Evolutionary conservation across 1,139 yeast species (phyloP).

Genomic region (Insectozyma bohioensis): DNA sequence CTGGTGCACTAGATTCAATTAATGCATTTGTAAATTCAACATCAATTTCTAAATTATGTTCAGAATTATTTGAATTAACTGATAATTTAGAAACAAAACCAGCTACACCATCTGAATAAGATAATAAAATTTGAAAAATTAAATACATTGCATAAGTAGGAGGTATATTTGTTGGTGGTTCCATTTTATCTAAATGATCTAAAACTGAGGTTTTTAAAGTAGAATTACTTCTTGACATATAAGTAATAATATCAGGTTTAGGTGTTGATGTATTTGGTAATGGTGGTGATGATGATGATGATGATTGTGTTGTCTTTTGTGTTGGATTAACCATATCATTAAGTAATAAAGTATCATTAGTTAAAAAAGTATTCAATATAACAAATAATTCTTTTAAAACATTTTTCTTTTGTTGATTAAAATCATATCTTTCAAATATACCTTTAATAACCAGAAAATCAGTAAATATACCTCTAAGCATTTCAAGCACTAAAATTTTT

Average conservation of each 20-base stretch:
- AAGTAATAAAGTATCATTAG: slow-evolving; percentile 32
- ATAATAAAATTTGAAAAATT: slow-evolving; percentile 51
- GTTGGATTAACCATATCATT: slow-evolving; percentile 34
- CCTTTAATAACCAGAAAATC: slow-evolving; percentile 53
- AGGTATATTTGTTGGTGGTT: slow-evolving; percentile 64
- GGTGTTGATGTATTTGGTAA: slow-evolving; percentile 1
- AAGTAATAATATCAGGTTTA: slow-evolving; percentile 5
- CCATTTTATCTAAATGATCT: slow-evolving; percentile 76
- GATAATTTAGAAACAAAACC: slow-evolving; percentile 49
- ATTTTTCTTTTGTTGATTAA: slow-evolving; percentile 53
- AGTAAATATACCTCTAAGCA: slow-evolving; percentile 58
- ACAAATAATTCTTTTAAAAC: slow-evolving; percentile 59
- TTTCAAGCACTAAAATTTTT: slow-evolving; percentile 67
- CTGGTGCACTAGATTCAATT: slow-evolving; percentile 44
- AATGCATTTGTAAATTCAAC: slow-evolving; percentile 41
- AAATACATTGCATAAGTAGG: slow-evolving; percentile 62
- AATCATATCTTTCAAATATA: slow-evolving; percentile 66
- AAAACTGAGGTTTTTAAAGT: slow-evolving; percentile 55
- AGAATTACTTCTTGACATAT: slow-evolving; percentile 28
- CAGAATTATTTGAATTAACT: slow-evolving; percentile 19
- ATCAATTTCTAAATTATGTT: slow-evolving; percentile 30
- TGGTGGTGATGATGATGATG: slow-evolving; percentile 6
- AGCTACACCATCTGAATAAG: slow-evolving; percentile 70
- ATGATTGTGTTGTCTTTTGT: slow-evolving; percentile 4
- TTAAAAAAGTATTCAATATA: slow-evolving; percentile 36